Percentiles rank a stretch among this genome's conserved stretches.
These are phyloP conservation scores for Amyloporia xantha DNA, from an alignment of 768 basidiomycete species.

Conservation along the genomic window DNA sequence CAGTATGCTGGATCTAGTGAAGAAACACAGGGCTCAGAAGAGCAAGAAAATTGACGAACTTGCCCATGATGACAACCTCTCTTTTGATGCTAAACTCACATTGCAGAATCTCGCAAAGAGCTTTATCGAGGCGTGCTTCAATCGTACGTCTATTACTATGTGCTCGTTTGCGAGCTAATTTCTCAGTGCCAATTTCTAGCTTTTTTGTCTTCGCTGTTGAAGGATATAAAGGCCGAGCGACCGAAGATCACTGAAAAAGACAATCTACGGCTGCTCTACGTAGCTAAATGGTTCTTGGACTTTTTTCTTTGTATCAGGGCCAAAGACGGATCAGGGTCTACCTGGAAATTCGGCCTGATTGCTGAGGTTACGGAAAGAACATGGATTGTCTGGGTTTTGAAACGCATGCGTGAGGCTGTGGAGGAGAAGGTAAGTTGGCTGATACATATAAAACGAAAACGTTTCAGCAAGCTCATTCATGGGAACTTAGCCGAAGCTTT, in stretches of 20 bases:
- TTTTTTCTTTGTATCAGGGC: slow-evolving; percentile 63
- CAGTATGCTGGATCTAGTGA: slow-evolving; percentile 57
- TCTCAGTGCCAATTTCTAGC: slow-evolving; percentile 36
- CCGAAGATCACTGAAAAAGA: slow-evolving; percentile 94
- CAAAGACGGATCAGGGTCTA: slow-evolving; percentile 31
- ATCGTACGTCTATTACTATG: slow-evolving; percentile 63
- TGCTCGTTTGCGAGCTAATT: slow-evolving; percentile 6
- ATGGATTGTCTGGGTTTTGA: slow-evolving; percentile 88
- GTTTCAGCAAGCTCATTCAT: not conserved
- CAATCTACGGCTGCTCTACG: slow-evolving; percentile 79
- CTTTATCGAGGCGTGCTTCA: slow-evolving; percentile 83
- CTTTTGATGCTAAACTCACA: slow-evolving; percentile 52
- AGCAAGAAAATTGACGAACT: slow-evolving; percentile 66
- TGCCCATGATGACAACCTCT: slow-evolving; percentile 58
- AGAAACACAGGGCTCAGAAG: slow-evolving; percentile 45
- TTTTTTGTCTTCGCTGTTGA: slow-evolving; percentile 80
- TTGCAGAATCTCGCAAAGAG: slow-evolving; percentile 64
- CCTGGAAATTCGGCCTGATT: slow-evolving; percentile 67
- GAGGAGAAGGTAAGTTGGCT: slow-evolving; percentile 73
- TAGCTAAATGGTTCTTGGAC: slow-evolving; percentile 88
- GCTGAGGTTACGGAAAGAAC: slow-evolving; percentile 80
- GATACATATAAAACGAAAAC: not conserved
- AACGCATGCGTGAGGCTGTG: slow-evolving; percentile 80
- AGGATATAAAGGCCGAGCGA: slow-evolving; percentile 90
- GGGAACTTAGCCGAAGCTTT: slow-evolving; percentile 72